Evolutionary conservation across 176 grass and related monocot genomes (phyloP).

Genomic region (Triticum timopheevii): DNA sequence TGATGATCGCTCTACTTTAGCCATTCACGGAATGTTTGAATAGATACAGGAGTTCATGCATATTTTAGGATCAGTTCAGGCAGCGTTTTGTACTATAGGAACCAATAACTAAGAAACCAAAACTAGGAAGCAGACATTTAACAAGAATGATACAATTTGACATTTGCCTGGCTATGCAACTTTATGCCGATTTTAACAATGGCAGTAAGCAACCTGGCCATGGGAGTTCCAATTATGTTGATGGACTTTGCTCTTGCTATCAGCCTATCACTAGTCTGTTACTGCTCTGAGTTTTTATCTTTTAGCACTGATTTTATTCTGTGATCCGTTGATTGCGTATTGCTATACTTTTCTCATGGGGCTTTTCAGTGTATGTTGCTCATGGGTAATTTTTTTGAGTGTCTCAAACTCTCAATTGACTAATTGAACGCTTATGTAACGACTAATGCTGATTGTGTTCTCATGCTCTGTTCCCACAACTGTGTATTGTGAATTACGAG

Average conservation of each 20-base stretch:
- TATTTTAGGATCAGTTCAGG: not conserved
- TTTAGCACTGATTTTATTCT: not conserved
- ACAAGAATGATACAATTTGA: not conserved
- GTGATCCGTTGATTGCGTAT: not conserved
- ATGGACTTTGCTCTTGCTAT: not conserved
- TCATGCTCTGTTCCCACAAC: not conserved
- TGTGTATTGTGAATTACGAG: not conserved
- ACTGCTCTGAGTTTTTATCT: constrained; percentile 4
- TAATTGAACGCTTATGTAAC: not conserved
- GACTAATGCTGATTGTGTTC: not conserved
- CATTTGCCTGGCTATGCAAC: not conserved
- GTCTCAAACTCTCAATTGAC: not conserved
- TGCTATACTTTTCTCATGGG: not conserved
- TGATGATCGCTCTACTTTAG: not conserved
- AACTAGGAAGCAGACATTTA: too few relatives aligned
- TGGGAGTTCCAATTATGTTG: not conserved
- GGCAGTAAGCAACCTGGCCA: not conserved
- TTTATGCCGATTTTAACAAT: constrained; percentile 7
- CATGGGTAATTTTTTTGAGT: not conserved
- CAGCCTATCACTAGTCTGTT: not conserved
- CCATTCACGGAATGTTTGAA: not conserved
- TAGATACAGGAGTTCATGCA: not conserved
- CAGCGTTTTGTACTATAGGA: too few relatives aligned
- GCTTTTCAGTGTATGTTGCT: not conserved
- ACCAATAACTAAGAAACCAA: too few relatives aligned